phyloP scores from a whole-genome alignment of 176 grass and related monocot species.

The Avena atlantica region DNA sequence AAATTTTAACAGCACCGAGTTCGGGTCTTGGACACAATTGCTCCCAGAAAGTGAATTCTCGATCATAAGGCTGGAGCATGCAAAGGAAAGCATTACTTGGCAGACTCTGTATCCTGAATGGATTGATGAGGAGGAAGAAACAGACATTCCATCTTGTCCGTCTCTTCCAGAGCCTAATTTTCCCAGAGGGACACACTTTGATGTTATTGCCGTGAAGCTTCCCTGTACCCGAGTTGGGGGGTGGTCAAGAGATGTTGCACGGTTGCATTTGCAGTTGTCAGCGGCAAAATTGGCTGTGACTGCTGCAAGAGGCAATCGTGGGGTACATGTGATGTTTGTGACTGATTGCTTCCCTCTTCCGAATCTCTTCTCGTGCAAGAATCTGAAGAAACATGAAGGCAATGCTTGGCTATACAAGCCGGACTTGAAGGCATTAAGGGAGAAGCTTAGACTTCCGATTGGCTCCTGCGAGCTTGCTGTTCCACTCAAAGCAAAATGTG shows the following conservation, averaged over 20 bases:
- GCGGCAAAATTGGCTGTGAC: constrained; percentile 77
- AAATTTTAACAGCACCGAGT: constrained; percentile 85
- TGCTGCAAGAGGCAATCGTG: constrained; percentile 51
- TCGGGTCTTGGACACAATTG: constrained; percentile 63
- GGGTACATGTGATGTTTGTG: constrained; percentile 79
- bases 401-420: constrained; percentile 84
- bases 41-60: constrained; percentile 74
- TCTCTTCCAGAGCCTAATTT: constrained; percentile 66
- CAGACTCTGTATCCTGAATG: constrained; percentile 85
- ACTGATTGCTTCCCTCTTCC: constrained; percentile 86
- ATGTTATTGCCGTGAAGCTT: constrained; percentile 90
- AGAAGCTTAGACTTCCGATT: constrained; percentile 81
- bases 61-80: constrained; percentile 63
- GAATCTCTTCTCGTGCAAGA: constrained; percentile 85
- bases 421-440: constrained; percentile 63
- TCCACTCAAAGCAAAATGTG: constrained; percentile 85
- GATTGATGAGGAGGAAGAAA: constrained; percentile 97
- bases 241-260: constrained; percentile 87
- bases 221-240: constrained; percentile 59
- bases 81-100: constrained; percentile 76
- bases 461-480: constrained; percentile 90
- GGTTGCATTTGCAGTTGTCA: constrained; percentile 85
- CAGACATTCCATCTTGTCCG: constrained; percentile 77
- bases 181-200: constrained; percentile 54
- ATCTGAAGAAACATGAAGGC: constrained; percentile 73